phyloP scores from a whole-genome alignment of 345 rosid genomes.

The Psidium guajava region DNA sequence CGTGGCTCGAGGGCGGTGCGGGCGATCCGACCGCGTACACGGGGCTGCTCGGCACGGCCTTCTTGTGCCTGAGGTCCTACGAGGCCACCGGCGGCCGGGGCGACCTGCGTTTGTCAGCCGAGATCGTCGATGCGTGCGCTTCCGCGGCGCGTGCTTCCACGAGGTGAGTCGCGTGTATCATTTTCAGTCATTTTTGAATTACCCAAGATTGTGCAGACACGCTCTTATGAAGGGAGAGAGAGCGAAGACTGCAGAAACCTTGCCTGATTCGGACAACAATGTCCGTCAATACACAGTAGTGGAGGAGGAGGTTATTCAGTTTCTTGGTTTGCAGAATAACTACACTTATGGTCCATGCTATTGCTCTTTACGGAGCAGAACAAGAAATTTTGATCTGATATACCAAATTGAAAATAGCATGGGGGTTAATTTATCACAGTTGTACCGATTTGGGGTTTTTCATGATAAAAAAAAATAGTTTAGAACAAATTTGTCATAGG shows the following conservation, averaged over 20 bases:
- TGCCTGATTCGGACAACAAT: background rate
- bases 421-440: no score
- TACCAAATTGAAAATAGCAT: background rate
- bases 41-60: slow-evolving; percentile 76
- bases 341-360: no score
- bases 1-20: slow-evolving; percentile 28
- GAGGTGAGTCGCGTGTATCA: slow-evolving; percentile 22
- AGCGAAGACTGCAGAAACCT: background rate
- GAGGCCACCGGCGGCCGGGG: slow-evolving; percentile 42
- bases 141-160: slow-evolving; percentile 27
- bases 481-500: no score
- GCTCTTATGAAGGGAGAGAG: background rate
- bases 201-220: no score
- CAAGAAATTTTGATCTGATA: no score
- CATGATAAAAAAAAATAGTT: no score
- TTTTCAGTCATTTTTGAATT: background rate
- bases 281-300: background rate
- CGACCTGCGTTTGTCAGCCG: slow-evolving; percentile 47
- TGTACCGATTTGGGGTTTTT: no score
- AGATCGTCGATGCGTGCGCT: slow-evolving; percentile 60
- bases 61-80: slow-evolving; percentile 69
- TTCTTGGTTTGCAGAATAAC: background rate
- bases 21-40: slow-evolving; percentile 61
- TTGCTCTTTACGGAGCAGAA: no score
- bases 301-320: background rate